Base-by-base conservation (phyloP, 176 grass and related monocot species). In the Rhynchospora breviuscula region DNA sequence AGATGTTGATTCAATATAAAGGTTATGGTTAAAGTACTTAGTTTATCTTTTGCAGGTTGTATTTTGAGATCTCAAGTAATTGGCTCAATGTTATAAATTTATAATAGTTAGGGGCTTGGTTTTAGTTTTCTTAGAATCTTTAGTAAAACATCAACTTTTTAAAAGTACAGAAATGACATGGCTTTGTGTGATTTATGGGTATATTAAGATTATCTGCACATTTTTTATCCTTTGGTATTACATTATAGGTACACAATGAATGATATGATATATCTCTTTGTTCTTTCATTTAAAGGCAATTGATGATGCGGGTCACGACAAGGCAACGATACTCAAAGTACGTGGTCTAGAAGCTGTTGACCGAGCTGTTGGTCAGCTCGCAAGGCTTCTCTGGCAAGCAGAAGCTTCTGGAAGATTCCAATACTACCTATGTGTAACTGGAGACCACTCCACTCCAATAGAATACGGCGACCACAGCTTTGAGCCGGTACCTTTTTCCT, bases 391-490 rank as follows among this genome's bases (percentile, higher is more conserved):
- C 6, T 91, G 96, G 91, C 78, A 98, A 87, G 89, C 91, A 70
- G 88, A 95, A 90, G 87, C 90, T 66, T 87, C 88, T 1, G 89
- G 92, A 58, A 86, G 84, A 15, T 95, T 83, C 65, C 88, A 90
- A 17, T 98, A 93, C 56, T 91, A 90, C 67, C 44, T 98, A 0
- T 98, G 96, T 72, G 88, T 98, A 63, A 95, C 96, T 18, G 89
- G 96, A 78, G 96, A 98, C 84, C 96, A 98, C 83, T 95, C 96
- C 18, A 98, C 96, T 67, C 93, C 93, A 5, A 93, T 98, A 52
- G 96, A 98, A 81, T 98, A 95, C 4, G 91, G 96, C 8, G 96
- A 95, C 76, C 96, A 98, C 79, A 95, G 96, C 71, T 98, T 95
- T 0, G 93, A 98, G 63, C 96, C 92, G 0, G 88, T 98, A 11